These are phyloP conservation scores for Microdochium trichocladiopsis DNA, from an alignment of 2,329 filamentous ascomycete species.

Conservation along the genomic window DNA sequence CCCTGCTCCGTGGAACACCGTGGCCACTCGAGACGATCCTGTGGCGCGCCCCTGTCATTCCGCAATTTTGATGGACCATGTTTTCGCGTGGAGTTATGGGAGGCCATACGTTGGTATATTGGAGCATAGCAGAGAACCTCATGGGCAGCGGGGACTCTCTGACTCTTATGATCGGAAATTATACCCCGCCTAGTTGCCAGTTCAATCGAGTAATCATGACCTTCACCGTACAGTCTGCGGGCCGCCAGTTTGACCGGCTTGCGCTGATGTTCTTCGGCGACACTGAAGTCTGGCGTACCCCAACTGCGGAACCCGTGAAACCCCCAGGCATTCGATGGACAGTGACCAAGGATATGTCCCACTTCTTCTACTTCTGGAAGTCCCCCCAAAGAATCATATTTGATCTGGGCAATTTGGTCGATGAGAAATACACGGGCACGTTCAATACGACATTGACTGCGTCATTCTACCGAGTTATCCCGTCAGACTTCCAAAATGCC, in stretches of 20 bases:
- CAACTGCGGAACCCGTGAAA: slow-evolving; percentile 57
- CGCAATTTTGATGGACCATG: slow-evolving; percentile 11
- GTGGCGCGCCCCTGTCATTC: slow-evolving; percentile 5
- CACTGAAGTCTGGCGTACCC: slow-evolving; percentile 59
- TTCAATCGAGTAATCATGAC: slow-evolving; percentile 61
- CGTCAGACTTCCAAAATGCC: slow-evolving; percentile 28
- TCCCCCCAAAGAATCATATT: slow-evolving; percentile 57
- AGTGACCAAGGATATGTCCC: slow-evolving; percentile 60
- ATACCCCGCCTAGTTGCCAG: slow-evolving; percentile 50
- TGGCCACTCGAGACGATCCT: neutral
- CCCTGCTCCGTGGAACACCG: too few relatives aligned
- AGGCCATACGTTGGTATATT: slow-evolving; percentile 13
- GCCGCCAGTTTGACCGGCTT: slow-evolving; percentile 58
- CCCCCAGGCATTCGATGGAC: slow-evolving; percentile 53
- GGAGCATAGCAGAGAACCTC: neutral
- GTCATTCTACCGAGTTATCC: slow-evolving; percentile 40
- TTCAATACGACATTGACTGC: slow-evolving; percentile 58
- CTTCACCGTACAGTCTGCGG: slow-evolving; percentile 55
- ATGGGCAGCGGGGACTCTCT: slow-evolving; percentile 3
- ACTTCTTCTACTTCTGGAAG: slow-evolving; percentile 51
- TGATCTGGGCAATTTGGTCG: slow-evolving; percentile 56
- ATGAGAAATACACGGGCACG: slow-evolving; percentile 50
- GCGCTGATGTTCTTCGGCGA: slow-evolving; percentile 58
- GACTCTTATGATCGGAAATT: slow-evolving; percentile 31
- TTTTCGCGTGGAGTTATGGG: slow-evolving; percentile 14